Base-by-base conservation (phyloP, 2,329 filamentous ascomycete genomes). In the Hypoxylon sp. region DNA sequence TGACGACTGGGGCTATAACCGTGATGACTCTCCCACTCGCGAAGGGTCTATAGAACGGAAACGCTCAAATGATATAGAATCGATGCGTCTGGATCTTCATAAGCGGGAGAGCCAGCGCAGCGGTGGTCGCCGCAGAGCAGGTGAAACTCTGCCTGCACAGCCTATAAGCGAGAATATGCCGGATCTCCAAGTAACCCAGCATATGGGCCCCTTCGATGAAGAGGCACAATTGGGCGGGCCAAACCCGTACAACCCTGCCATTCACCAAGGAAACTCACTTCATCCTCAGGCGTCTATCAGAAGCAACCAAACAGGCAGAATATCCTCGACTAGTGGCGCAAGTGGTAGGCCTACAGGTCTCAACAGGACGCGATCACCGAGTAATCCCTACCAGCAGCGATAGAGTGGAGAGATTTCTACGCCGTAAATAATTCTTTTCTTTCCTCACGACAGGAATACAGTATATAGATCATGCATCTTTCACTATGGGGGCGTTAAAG, bases 1-100 rank as follows among this genome's bases (percentile, higher is more conserved):
- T n/a, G 80, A 82, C 6, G 80, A 80, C 32, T 82, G 79, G 79
- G 79, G 77, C 1, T 80, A 76, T 62, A 78, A 77, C 54, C 76
- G 74, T 15, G 79, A 83, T 54, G 81, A 82, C 21, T 72, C 79
- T 15, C 13, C 54, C 8, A 35, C 19, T 24, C 76, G 75, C 6
- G 74, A 77, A 11, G 70, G 72, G 7, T 76, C 77, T 3, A 69
- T 79, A 0, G 79, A 81, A 54, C 78, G 77, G 35, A 74, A 72
- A 19, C 80, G 81, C 8, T 79, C 77, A 5, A 78, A 74, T 62
- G 82, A 84, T 21, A 77, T 80, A 51, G 79, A 82, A 56, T 66
- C 72, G 17, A 24, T 72, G n/a, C 71, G 68, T 11, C 48, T 68
- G 10, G 72, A 73, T 10, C 72, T 76, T 17, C 68, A 72, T 39